phyloP scores from a whole-genome alignment of 164 flowering plant genomes.

The Vitis vinifera region ASM3070453v1 NC_081808.1:5156001-5156500 shows the following conservation, averaged over 20 bases:
- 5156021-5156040: constrained; percentile 41
- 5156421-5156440: constrained; percentile 48
- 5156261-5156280: constrained; percentile 39
- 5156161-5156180: constrained; percentile 50
- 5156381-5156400: constrained; percentile 32
- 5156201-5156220: constrained; percentile 37
- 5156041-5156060: constrained; percentile 31
- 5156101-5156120: constrained; percentile 37
- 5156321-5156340: constrained; percentile 39
- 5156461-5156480: constrained; percentile 41
- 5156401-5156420: constrained; percentile 41
- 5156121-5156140: constrained; percentile 54
- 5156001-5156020: constrained; percentile 41
- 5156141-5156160: constrained; percentile 47
- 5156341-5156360: constrained; percentile 40
- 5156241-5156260: constrained; percentile 43
- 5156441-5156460: constrained; percentile 35
- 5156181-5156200: constrained; percentile 31
- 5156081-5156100: constrained; percentile 34
- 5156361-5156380: constrained; percentile 37
- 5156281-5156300: constrained; percentile 40
- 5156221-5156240: constrained; percentile 40
- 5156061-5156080: constrained; percentile 36
- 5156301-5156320: constrained; percentile 37
- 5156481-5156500: constrained; percentile 39